A percentile compares a stretch with the other conserved stretches of the same genome.
phyloP scores from a whole-genome alignment of 345 rosid species.

The Acer saccharum region DNA sequence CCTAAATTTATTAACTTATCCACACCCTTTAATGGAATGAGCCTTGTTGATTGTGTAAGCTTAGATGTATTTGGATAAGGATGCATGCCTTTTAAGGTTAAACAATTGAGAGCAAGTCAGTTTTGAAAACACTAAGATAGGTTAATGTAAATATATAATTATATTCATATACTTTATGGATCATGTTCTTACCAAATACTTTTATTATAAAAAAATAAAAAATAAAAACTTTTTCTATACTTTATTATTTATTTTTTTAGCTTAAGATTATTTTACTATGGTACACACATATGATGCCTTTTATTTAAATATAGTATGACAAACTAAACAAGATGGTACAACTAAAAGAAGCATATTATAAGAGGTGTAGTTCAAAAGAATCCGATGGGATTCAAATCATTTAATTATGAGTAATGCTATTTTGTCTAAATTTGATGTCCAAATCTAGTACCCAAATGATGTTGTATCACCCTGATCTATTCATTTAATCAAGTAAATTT shows the following conservation, averaged over 20 bases:
- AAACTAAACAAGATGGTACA: background rate
- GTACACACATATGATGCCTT: background rate
- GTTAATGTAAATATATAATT: background rate
- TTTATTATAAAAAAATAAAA: background rate
- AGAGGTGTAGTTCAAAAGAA: background rate
- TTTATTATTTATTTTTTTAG: background rate
- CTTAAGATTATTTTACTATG: too few relatives aligned
- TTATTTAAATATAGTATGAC: background rate
- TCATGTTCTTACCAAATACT: background rate
- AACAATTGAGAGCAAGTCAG: background rate
- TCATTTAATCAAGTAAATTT: too few relatives aligned
- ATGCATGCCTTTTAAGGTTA: conserved; percentile 3
- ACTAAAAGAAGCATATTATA: background rate
- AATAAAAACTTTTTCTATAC: background rate
- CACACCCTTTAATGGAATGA: background rate
- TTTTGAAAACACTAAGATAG: background rate
- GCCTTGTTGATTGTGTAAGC: background rate
- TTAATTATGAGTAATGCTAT: background rate
- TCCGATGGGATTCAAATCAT: background rate
- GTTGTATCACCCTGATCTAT: too few relatives aligned
- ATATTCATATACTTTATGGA: background rate
- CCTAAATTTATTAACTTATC: background rate
- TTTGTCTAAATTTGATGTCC: too few relatives aligned
- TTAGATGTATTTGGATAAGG: background rate
- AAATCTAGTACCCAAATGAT: too few relatives aligned